Evolutionary conservation across 1,284 basidiomycete genomes (phyloP), one percentile per base, ranked within the genome.

Genomic region (Schizophyllum amplum): DNA sequence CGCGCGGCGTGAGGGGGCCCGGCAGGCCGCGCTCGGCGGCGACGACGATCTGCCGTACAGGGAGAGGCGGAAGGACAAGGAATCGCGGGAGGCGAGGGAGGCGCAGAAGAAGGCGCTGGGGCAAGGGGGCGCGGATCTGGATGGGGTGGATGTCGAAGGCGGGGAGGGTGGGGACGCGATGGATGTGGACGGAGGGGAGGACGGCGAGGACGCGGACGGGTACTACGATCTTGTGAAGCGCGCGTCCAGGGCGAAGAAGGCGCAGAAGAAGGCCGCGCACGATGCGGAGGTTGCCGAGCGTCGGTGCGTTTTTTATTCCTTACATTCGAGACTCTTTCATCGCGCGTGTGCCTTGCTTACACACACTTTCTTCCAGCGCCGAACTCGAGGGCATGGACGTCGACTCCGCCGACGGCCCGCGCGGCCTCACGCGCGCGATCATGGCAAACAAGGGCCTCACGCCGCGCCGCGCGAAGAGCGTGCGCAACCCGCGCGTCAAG

Each of bases 401-500:
- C 50, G 77, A 81, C 47, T 75, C 74, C 33, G 64, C 72, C 23
- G 74, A 77, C 52, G 92, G 92, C 4, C 95, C 94, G 49, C 87
- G 95, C 27, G 83, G 86, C 2, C 82, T 95, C 60, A 93, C 92
- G 3, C 85, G 92, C 15, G 86, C 92, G 5, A 98, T 98, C 65
- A 79, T 96, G 65, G 86, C 88, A 68, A 98, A 98, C 80, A 90
- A 87, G 66, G 94, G 95, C 58, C 83, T 98, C 60, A 97, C 94
- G 17, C 94, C 94, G 1, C 83, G 81, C 62, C 84, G 94, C 55
- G 75, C 87, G 53, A 97, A 97, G 74, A 78, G 76, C 55, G 90
- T 92, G 47, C 90, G 94, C 63, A 98, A 98, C 73, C 94, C 94
- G 26, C 86, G 94, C 64, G 94, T 98, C 72, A 98, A 97, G 82